Evolutionary conservation across 2,329 filamentous ascomycete species (phyloP), one percentile per base, ranked within the genome.

Genomic region (Fusarium pilosicola): DNA sequence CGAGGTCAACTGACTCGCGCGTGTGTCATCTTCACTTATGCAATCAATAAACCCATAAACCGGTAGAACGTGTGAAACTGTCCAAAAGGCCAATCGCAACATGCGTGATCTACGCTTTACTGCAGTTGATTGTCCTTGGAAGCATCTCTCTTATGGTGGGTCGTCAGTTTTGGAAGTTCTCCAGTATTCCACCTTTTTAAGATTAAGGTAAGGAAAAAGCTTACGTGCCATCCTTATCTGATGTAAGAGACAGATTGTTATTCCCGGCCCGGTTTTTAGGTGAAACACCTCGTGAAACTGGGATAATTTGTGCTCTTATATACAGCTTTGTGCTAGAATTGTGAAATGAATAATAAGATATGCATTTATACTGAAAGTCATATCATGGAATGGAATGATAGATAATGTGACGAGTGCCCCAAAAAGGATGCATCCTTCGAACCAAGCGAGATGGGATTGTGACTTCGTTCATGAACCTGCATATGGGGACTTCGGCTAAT

Each of bases 281-380:
- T 39, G 24, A 59, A 59, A 59, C 44, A 24, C 15, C 0, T 13
- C 2, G 42, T 26, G 44, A 49, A 22, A 48, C 24, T 26, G 1
- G 14, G 5, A 28, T 8, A 13, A 11, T 6, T 18, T 54, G 15
- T 17, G 10, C n/a, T n/a, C 3, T 3, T 9, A 17, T 20, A 36
- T 10, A 7, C 7, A 39, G 10, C 4, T 1, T 22, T 54, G 13
- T 54, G 4, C 2, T 1, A 9, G 0, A 28, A 0, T 18, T 28
- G 0, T 54, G 11, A 17, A 5, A 22, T 9, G 0, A 0, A 38
- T 5, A 17, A 10, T 28, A 0, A 7, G 0, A 5, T 26, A 17
- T 39, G 5, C 20, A 38, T 28, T 10, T 13, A 3, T 2, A 10
- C 14, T 2, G 0, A 13, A 39, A 22, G 15, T n/a, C 20, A 28